A percentile compares a stretch with the other conserved stretches of the same genome.
phyloP scores from a whole-genome alignment of 441 rosid species.

The Gossypium laxum region DNA sequence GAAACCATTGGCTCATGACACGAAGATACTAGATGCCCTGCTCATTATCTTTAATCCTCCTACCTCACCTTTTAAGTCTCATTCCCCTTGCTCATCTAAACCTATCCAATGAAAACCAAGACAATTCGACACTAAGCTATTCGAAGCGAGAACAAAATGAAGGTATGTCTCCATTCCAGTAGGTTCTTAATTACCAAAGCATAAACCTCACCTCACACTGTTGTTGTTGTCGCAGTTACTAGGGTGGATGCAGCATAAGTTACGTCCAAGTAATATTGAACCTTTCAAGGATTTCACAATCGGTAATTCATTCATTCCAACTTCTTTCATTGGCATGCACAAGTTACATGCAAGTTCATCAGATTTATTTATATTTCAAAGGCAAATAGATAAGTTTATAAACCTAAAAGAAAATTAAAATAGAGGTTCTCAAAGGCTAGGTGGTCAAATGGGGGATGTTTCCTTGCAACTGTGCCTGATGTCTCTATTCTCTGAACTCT shows the following conservation, averaged over 20 bases:
- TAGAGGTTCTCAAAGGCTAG: conserved; percentile 1
- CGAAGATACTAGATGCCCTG: conserved; percentile 5
- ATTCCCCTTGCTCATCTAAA: conserved; percentile 20
- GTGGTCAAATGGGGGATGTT: background rate
- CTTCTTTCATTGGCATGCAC: conserved; percentile 22
- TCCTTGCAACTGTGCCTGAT: conserved; percentile 5
- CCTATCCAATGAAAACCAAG: conserved; percentile 27
- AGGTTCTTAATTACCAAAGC: conserved; percentile 16
- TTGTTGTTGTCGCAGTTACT: conserved; percentile 56
- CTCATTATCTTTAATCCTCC: conserved; percentile 23
- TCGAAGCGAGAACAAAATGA: conserved; percentile 43
- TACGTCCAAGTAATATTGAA: conserved; percentile 39
- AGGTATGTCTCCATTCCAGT: conserved; percentile 41
- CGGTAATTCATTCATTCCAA: conserved; percentile 38
- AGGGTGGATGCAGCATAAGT: conserved; percentile 70
- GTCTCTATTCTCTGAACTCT: conserved; percentile 16
- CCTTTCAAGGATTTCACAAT: conserved; percentile 47
- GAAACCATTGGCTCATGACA: conserved; percentile 27
- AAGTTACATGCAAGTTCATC: conserved; percentile 8
- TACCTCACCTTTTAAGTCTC: conserved; percentile 20
- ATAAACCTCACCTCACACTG: conserved; percentile 20
- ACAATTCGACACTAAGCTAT: conserved; percentile 25
- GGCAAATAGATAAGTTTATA: background rate
- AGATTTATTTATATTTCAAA: background rate
- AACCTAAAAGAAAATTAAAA: background rate